Base-by-base conservation (phyloP, 108 stramenopile genomes). In the Nitzschia palea region DNA sequence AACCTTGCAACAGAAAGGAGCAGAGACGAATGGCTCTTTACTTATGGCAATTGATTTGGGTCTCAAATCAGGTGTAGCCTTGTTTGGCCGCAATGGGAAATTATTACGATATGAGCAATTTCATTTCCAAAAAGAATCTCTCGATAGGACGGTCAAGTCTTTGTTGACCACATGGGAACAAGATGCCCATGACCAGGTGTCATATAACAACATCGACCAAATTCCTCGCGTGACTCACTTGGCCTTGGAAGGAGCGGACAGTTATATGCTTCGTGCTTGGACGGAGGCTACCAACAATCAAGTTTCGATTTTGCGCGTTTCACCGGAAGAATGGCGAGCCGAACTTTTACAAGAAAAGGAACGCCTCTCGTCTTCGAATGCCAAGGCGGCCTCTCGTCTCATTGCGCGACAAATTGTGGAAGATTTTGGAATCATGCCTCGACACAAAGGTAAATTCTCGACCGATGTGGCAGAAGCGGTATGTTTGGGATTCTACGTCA, bases 381-480 rank as follows among this genome's bases (percentile, higher is more conserved):
- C 74, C 65, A 82, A 82, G 53, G 73, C 56, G 30, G 81, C 81
- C 6, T 55, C 77, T 37, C 68, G 77, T n/a, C 44, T 78, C 20
- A 78, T 82, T 68, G 81, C 81, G 34, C 51, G 77, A 10, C 81
- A 82, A 44, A 31, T 82, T 2, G 74, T 78, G 40, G 47, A 27
- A 30, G 67, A 71, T 50, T 71, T 35, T 45, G 54, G 68, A 18
- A 1, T 22, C 2, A 51, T 64, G 67, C 60, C 45, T 3, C 27
- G 69, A 1, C 61, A 79, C 40, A 48, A 56, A 12, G 74, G 70
- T 0, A 72, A 75, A 54, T 76, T 81, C 50, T 36, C 35, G 12
- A 81, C 76, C 14, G 81, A 82, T 53, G 77, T 72, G 14, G 81
- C 81, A 0, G 77, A 82, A 71, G 62, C 81, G 2, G 67, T 82